Percentiles rank a stretch among this genome's conserved stretches.
Evolutionary conservation across 768 basidiomycete genomes (phyloP).

Genomic region (Gymnopilus junonius): DNA sequence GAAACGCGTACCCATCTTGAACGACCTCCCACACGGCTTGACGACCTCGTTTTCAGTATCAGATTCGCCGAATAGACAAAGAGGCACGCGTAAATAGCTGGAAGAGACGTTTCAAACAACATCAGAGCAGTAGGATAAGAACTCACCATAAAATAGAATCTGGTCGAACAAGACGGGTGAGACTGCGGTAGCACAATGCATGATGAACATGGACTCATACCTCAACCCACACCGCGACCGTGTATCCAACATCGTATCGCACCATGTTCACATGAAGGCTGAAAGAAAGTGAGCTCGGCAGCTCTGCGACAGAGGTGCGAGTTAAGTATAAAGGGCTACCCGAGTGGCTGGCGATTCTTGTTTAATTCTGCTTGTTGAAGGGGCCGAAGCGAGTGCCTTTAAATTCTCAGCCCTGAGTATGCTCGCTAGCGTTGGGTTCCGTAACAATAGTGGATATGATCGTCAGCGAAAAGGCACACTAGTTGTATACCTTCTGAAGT

Average conservation of each 20-base stretch:
- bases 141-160: slow-evolving; percentile 1
- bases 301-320: not conserved
- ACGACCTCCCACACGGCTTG: not conserved
- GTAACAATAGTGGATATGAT: not conserved
- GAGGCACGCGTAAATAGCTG: not conserved
- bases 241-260: not conserved
- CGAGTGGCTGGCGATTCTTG: not conserved
- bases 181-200: too few species aligned
- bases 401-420: not conserved
- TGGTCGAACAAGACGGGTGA: not conserved
- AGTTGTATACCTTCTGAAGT: not conserved
- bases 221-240: slow-evolving; percentile 6
- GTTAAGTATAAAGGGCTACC: not conserved
- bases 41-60: not conserved
- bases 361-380: not conserved
- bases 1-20: not conserved
- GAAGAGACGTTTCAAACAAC: not conserved
- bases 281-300: not conserved
- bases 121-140: not conserved
- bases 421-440: not conserved
- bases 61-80: not conserved
- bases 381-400: not conserved
- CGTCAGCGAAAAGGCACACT: not conserved
- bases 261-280: not conserved
- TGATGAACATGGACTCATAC: not conserved